Evolutionary conservation across 2,329 filamentous ascomycete genomes (phyloP), one percentile per base, ranked within the genome.

Genomic region (Claviceps monticola): DNA sequence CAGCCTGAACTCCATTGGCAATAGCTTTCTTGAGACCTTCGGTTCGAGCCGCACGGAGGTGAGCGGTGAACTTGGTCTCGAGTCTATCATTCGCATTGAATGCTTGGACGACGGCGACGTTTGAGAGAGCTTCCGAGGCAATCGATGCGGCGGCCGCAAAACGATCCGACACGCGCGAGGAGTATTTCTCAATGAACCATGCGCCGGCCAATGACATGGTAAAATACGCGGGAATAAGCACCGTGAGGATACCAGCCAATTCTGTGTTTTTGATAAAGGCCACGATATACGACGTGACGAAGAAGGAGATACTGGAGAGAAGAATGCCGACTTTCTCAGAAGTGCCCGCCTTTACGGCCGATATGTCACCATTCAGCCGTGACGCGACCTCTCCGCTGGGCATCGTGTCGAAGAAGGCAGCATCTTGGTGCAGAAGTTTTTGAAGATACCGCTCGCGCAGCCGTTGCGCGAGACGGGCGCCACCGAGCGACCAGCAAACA

Each of bases 301-400:
- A 83, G 61, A 80, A 83, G 1, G 76, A 76, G 11, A 77, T 59
- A 44, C 72, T 78, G 13, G 42, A 37, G 7, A 50, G 42, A 34
- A 46, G 14, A 21, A 82, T 74, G 36, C 79, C 79, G 17, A 82
- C 78, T 59, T 84, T 84, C 64, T 83, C 80, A 1, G 75, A 78
- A 0, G 78, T 81, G 17, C 80, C 80, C 0, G 73, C 72, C 51
- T 78, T 78, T 48, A 83, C 76, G 0, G 75, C 74, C 50, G 78
- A 71, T 34, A 82, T 78, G 57, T 83, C 79, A 49, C 70, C 72
- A 57, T 75, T 77, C 21, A 83, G 69, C 14, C 79, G 69, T 17
- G 76, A 74, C 2, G 74, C 71, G 6, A 81, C 74, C 59, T 81
- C 76, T 11, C 78, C 78, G 0, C 76, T 69, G 36, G 75, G 71